A percentile compares a stretch with the other conserved stretches of the same genome.
phyloP scores from a whole-genome alignment of 1,284 basidiomycete species.

The Melampsora larici-populina region DNA sequence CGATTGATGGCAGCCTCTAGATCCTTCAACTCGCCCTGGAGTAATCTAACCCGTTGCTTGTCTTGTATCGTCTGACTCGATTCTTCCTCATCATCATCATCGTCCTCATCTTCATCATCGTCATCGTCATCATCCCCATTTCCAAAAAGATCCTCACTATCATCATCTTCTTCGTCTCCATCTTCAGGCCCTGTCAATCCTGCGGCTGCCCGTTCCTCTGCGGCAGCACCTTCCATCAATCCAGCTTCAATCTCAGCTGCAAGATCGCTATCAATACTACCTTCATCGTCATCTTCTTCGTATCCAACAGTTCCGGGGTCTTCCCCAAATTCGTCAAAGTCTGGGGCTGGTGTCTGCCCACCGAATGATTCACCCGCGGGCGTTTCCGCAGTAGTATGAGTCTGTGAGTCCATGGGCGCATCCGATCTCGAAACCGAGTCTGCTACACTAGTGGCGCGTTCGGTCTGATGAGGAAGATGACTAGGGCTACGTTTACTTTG shows the following conservation, averaged over 20 bases:
- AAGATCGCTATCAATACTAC: constrained; percentile 54
- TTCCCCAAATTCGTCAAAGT: constrained; percentile 44
- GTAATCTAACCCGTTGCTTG: constrained; percentile 53
- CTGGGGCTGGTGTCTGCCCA: constrained; percentile 40
- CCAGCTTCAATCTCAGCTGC: constrained; percentile 50
- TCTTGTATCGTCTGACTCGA: constrained; percentile 25
- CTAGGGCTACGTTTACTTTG: constrained; percentile 10
- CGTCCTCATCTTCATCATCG: constrained; percentile 46
- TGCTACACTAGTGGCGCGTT: constrained; percentile 75
- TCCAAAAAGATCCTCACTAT: constrained; percentile 50
- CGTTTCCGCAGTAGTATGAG: constrained; percentile 50
- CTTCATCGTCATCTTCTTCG: constrained; percentile 64
- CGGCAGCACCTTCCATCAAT: constrained; percentile 44
- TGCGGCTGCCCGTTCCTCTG: constrained; percentile 35
- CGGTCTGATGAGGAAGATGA: constrained; percentile 57
- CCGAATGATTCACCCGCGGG: constrained; percentile 42
- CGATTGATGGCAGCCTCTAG: constrained; percentile 80
- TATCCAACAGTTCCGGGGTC: constrained; percentile 48
- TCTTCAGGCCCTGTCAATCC: constrained; percentile 46
- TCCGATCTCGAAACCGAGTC: constrained; percentile 77
- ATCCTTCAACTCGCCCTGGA: constrained; percentile 84
- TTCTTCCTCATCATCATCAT: constrained; percentile 42
- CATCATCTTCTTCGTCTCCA: constrained; percentile 46
- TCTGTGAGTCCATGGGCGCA: constrained; percentile 4
- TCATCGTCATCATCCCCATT: constrained; percentile 49